These are phyloP conservation scores for Nemania bipapillata DNA, from an alignment of 2,329 filamentous ascomycete species.

Conservation along the genomic window DNA sequence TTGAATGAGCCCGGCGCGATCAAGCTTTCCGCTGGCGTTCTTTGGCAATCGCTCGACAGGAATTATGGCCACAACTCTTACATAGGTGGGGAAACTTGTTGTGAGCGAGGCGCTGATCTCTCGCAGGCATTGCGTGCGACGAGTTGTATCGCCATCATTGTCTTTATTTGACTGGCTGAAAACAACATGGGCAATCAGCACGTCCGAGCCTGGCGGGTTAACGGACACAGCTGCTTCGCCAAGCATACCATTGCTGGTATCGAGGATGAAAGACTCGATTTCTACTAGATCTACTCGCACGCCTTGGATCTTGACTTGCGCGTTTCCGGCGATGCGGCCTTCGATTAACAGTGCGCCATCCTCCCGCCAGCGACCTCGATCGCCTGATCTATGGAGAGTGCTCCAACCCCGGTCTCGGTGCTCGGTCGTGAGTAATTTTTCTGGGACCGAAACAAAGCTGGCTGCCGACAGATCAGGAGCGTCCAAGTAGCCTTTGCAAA, in stretches of 20 bases:
- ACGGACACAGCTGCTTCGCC: neutral
- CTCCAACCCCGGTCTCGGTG: neutral
- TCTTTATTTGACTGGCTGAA: too few species aligned
- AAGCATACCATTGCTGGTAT: neutral
- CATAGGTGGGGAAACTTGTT: neutral
- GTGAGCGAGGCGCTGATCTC: neutral
- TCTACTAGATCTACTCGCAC: neutral
- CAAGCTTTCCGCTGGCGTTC: neutral
- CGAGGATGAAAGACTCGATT: neutral
- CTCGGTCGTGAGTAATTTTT: neutral
- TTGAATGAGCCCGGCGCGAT: neutral
- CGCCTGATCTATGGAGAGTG: neutral
- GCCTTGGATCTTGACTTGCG: neutral
- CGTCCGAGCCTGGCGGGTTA: neutral
- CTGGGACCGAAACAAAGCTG: neutral
- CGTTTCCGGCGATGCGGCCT: neutral
- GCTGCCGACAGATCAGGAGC: neutral
- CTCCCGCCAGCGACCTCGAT: neutral
- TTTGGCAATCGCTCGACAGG: neutral
- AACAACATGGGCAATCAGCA: neutral
- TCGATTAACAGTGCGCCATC: neutral
- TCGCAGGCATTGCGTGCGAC: neutral
- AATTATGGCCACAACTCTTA: neutral
- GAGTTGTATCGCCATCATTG: too few species aligned
- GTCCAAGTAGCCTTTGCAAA: slow-evolving; percentile 17